Evolutionary conservation across 2,329 filamentous ascomycete genomes (phyloP).

Genomic region (Coniochaeta sp.): DNA sequence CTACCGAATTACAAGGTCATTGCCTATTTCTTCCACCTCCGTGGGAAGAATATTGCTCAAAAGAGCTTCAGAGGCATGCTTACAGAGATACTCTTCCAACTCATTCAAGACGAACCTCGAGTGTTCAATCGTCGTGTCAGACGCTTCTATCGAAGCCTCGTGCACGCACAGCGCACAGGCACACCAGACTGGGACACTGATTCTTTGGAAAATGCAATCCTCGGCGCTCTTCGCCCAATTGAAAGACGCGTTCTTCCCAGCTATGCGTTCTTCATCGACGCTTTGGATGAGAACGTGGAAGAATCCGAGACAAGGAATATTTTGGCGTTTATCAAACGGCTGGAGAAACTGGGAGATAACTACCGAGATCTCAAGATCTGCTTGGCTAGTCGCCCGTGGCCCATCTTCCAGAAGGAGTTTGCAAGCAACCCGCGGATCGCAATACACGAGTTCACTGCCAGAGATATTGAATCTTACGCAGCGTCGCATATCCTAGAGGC

Average conservation of each 20-base stretch:
- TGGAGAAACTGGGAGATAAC: neutral
- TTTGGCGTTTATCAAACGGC: neutral
- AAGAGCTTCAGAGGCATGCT: neutral
- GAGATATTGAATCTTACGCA: neutral
- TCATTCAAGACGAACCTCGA: no score
- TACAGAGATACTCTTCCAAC: neutral
- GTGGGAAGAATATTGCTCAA: neutral
- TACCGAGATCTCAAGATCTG: neutral
- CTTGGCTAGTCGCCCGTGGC: neutral
- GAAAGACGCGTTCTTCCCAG: no score
- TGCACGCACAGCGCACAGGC: no score
- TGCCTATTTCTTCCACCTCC: neutral
- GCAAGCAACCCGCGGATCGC: neutral
- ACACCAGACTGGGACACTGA: no score
- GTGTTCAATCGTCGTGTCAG: no score
- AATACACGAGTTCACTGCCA: neutral
- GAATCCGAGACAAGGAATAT: neutral
- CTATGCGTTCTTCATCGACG: conserved; percentile 1
- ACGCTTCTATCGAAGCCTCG: no score
- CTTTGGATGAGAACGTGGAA: neutral
- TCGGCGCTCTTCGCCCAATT: no score
- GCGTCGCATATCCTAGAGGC: neutral
- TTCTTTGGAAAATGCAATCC: no score
- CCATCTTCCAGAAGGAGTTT: neutral
- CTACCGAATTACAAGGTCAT: neutral